phyloP scores from a whole-genome alignment of 2,329 filamentous ascomycete species.

The Aspergillus novoparasiticus region DNA sequence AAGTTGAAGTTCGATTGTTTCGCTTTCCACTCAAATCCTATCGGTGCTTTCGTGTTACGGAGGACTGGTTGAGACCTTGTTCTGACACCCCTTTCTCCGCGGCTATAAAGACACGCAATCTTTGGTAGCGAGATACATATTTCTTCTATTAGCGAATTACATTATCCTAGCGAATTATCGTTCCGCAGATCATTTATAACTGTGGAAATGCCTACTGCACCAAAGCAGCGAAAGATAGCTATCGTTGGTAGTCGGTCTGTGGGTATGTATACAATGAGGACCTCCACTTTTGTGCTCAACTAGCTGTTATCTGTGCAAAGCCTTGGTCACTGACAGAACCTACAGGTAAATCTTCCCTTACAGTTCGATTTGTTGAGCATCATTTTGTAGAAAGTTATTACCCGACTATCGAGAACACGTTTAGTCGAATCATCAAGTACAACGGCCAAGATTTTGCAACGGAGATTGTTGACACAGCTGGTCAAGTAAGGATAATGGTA shows the following conservation, averaged over 20 bases:
- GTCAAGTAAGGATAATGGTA: conserved; percentile 65
- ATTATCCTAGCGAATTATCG: neutral
- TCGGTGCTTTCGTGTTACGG: neutral
- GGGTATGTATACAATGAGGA: conserved; percentile 55
- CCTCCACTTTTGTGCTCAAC: neutral
- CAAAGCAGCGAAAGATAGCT: conserved; percentile 92
- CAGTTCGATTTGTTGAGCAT: conserved; percentile 94
- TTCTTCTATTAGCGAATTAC: neutral
- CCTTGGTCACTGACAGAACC: conserved; percentile 14
- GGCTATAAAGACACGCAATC: neutral
- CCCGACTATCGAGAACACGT: conserved; percentile 98
- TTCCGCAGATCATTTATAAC: conserved; percentile 2
- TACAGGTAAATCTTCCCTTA: conserved; percentile 93
- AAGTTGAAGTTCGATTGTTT: neutral
- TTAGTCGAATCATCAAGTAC: conserved; percentile 90
- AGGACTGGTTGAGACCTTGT: neutral
- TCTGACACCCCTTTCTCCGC: neutral
- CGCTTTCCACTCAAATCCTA: neutral
- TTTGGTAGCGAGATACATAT: neutral
- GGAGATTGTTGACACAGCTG: conserved; percentile 97
- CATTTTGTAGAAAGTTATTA: conserved; percentile 99
- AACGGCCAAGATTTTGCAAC: conserved; percentile 92
- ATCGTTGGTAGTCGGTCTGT: conserved; percentile 94
- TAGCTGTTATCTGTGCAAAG: conserved; percentile 1
- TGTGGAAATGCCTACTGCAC: conserved; percentile 64